These are phyloP conservation scores for Skeletonema marinoi DNA, from an alignment of 108 stramenopile species.

Conservation along the genomic window DNA sequence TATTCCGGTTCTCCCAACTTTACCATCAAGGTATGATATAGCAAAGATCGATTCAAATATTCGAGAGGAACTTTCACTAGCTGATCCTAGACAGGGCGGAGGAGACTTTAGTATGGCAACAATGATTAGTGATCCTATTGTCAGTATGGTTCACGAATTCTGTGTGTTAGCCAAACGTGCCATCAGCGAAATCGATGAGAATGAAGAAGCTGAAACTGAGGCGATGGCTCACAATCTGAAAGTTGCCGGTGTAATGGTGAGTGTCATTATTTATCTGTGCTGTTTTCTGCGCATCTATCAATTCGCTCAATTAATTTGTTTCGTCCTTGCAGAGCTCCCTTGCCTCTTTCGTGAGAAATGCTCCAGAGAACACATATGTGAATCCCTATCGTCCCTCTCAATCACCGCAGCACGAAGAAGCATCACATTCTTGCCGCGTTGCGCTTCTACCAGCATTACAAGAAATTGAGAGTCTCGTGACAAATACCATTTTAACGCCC, in stretches of 20 bases:
- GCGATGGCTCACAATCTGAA: constrained; percentile 78
- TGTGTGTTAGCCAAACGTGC: constrained; percentile 71
- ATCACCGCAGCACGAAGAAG: constrained; percentile 80
- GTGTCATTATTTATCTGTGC: constrained; percentile 3
- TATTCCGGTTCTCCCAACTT: constrained; percentile 54
- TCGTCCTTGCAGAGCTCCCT: constrained; percentile 22
- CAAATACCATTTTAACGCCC: constrained; percentile 60
- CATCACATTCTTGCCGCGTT: constrained; percentile 66
- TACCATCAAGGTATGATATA: constrained; percentile 83
- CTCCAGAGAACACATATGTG: constrained; percentile 81
- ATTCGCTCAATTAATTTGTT: background rate
- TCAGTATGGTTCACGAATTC: constrained; percentile 70
- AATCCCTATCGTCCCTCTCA: constrained; percentile 85
- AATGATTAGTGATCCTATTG: constrained; percentile 82
- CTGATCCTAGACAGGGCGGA: constrained; percentile 85
- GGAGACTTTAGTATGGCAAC: constrained; percentile 73
- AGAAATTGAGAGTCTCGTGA: constrained; percentile 78
- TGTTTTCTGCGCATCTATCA: constrained; percentile 34
- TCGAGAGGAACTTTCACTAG: constrained; percentile 78
- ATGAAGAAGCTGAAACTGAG: constrained; percentile 60
- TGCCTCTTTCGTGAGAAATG: constrained; percentile 53
- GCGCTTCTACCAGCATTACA: constrained; percentile 71
- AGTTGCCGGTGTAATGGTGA: constrained; percentile 68
- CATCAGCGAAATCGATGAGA: constrained; percentile 61
- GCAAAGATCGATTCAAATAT: constrained; percentile 79